Base-by-base conservation (phyloP, 257 asterid genomes). In the Nicotiana sylvestris region DNA sequence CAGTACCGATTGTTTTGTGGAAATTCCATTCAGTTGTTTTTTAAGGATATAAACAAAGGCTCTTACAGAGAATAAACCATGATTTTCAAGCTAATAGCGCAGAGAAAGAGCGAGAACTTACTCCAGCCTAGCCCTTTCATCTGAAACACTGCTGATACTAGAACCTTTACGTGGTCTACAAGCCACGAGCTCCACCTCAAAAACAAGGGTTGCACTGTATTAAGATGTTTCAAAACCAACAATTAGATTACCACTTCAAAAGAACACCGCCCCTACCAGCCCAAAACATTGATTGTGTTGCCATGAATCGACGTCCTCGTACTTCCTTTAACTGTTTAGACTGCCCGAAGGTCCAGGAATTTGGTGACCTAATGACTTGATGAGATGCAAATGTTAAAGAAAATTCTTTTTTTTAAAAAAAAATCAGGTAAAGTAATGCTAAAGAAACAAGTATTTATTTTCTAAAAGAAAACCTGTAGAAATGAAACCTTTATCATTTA, bases 151-250 rank as follows among this genome's bases (percentile, higher is more conserved):
- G 93, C 98, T 86, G 66, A 93, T 79, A 79, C 98, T 94, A 69
- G 98, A 89, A 82, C 99, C 99, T 87, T 88, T 96, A 82, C 98
- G 95, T 55, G 99, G 98, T 82, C 95, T 87, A 89, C 99, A 96
- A 80, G 93, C 95, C 83, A 92, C 95, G 92, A 96, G 86, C 92
- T 96, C 99, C 85, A 96, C 93, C 91, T 96, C 99, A 77, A 96
- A 96, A 81, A 93, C 85, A 81, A 96, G 98, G 3, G 96, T 93
- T 18, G 98, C 89, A 81, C 99, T 96, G 95, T 51, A 51, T 76
- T 29, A 51, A 76, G 46, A 76, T 76, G 64, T 76, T 76, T 51
- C 80, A 76, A 51, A 74, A 37, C 17, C 43, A 3, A 3, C 39
- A 72, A 51, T 76, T 15, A 76, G 80, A 76, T 76, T 51, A 76